Conservation (phyloP, 768 basidiomycete species). For the Megacollybia marginata region DNA sequence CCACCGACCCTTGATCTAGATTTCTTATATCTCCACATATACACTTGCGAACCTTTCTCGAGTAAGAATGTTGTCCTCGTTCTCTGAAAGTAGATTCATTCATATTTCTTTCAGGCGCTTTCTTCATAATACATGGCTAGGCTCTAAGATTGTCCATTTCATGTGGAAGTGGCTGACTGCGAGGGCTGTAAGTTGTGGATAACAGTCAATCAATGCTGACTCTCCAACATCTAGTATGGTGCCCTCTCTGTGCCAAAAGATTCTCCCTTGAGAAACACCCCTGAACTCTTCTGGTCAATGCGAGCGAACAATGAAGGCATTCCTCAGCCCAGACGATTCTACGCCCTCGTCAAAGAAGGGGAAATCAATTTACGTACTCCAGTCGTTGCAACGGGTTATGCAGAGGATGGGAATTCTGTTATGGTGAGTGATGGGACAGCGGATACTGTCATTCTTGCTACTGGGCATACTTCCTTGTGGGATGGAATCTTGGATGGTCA, state of each 20-base stretch:
- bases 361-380: conserved; percentile 43
- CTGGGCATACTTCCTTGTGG: conserved; percentile 60
- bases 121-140: conserved; percentile 41
- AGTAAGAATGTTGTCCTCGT: conserved; percentile 24
- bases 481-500: conserved; percentile 24
- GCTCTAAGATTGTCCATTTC: conserved; percentile 34
- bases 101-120: conserved; percentile 9
- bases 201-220: too few relatives aligned
- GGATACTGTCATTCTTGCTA: conserved; percentile 44
- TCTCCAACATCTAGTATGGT: conserved; percentile 16
- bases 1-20: conserved; percentile 18
- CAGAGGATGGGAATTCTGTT: conserved; percentile 19
- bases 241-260: conserved; percentile 29
- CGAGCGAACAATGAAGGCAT: conserved; percentile 7
- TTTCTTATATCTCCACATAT: conserved; percentile 44
- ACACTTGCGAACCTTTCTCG: conserved; percentile 40
- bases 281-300: conserved; percentile 5
- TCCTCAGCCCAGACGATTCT: conserved; percentile 35
- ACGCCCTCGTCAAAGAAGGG: conserved; percentile 37
- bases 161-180: too few relatives aligned
- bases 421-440: conserved; percentile 38
- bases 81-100: background rate
- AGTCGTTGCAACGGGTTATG: conserved; percentile 20
- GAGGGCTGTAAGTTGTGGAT: too few relatives aligned
- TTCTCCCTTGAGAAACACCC: conserved; percentile 40